A percentile compares a stretch with the other conserved stretches of the same genome.
Conservation (phyloP, 176 grass and related monocot species). For the Aegilops speltoides region DNA sequence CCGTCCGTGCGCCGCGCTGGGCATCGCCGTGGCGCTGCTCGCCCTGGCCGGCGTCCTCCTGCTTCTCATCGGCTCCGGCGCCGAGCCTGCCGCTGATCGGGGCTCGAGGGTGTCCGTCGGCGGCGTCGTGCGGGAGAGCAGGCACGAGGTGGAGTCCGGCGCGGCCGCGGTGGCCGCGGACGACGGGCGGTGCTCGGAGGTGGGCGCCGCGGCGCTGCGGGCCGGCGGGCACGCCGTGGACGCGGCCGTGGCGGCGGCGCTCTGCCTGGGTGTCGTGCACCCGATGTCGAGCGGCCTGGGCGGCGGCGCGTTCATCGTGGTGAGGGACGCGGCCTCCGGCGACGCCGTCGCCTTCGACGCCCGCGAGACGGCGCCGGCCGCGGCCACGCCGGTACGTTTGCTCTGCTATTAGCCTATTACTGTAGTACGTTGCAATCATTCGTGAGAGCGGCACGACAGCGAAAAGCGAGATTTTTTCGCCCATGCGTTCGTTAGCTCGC, state of each 20-base stretch:
- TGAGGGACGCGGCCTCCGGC: constrained; percentile 55
- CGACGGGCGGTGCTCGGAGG: constrained; percentile 81
- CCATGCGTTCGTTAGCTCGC: no score
- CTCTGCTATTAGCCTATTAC: neutral
- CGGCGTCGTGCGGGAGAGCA: constrained; percentile 11
- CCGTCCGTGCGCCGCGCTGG: constrained; percentile 29
- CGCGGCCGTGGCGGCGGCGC: constrained; percentile 61
- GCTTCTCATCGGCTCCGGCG: neutral
- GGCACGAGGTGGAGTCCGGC: constrained; percentile 39
- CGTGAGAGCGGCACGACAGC: neutral
- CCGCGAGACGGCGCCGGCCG: constrained; percentile 79
- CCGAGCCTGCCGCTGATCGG: neutral
- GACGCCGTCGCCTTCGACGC: constrained; percentile 75
- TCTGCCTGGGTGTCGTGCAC: constrained; percentile 90
- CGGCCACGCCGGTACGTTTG: constrained; percentile 54
- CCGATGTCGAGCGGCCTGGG: constrained; percentile 83
- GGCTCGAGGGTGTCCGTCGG: neutral
- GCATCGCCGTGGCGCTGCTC: constrained; percentile 38
- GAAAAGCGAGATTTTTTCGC: neutral
- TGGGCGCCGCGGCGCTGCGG: constrained; percentile 57
- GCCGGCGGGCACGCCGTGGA: constrained; percentile 88
- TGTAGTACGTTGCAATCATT: neutral
- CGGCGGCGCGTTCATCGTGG: constrained; percentile 79
- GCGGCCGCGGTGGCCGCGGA: constrained; percentile 69
- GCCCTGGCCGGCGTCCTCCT: constrained; percentile 28